Evolutionary conservation across 345 rosid genomes (phyloP), one percentile per base, ranked within the genome.

Genomic region (Murraya koenigii): DNA sequence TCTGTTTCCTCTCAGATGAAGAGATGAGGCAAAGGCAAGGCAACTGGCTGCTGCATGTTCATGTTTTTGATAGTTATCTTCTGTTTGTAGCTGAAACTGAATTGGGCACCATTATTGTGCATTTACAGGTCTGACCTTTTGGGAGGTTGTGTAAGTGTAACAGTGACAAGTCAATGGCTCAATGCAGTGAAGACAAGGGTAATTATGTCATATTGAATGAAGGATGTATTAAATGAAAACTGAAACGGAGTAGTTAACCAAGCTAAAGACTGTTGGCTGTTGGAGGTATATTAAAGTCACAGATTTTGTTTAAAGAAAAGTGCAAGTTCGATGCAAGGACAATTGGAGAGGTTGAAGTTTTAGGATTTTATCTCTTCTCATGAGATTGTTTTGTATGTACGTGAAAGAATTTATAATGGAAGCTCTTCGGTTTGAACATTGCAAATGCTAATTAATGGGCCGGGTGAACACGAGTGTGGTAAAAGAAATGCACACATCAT

Each of bases 51-150:
- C 13, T 35, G 25, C 41, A 65, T 33, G 23, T 8, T 26, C 28
- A 13, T 15, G 35, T n/a, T 71, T 41, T 14, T 1, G 54, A 44
- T 14, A 9, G 44, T 73, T 19, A 15, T 11, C 80, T 20, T 69
- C 44, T 33, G 81, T 59, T 70, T 36, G 81, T 33, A 14, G 82
- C 70, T 54, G 73, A 63, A 68, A 75, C 80, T 26, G 76, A 71
- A 70, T 39, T 22, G 75, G 65, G 55, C 22, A 10, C 1, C 25
- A 39, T 58, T 55, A 14, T 23, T 8, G 62, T 56, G 65, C 76
- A 75, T 71, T 82, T 80, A 78, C 82, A 25, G 41, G 60, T 47
- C 35, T 80, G 75, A 15, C 85, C 74, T 74, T 69, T 10, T 69
- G 41, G 78, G 85, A 68, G 25, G 20, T 1, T 38, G 82, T 33